These are phyloP conservation scores for Phytophthora nicotianae DNA, from an alignment of 352 stramenopile genomes.

Conservation along the genomic window DNA sequence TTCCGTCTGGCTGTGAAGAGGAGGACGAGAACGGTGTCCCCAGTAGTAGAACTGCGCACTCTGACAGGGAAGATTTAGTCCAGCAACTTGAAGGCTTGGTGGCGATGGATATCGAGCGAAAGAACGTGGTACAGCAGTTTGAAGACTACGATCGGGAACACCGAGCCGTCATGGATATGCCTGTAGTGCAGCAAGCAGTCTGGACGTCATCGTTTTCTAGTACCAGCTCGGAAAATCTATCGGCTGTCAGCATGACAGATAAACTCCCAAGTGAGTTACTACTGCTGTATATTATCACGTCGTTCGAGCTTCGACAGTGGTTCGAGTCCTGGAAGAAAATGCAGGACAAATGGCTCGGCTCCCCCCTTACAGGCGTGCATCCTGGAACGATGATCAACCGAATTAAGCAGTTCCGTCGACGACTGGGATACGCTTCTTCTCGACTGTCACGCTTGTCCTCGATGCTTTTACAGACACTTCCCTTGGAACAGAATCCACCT, in stretches of 20 bases:
- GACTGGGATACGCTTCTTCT: constrained; percentile 45
- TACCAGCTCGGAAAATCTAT: constrained; percentile 8
- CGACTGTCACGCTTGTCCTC: constrained; percentile 32
- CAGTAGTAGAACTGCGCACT: background rate
- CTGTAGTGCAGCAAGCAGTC: constrained; percentile 16
- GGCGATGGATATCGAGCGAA: constrained; percentile 48
- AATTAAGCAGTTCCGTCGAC: constrained; percentile 63
- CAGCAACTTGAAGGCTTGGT: constrained; percentile 58
- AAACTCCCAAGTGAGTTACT: constrained; percentile 51
- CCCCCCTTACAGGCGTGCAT: constrained; percentile 48
- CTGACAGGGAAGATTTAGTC: constrained; percentile 37
- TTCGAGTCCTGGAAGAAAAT: constrained; percentile 53
- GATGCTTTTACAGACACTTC: constrained; percentile 13
- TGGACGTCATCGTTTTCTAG: constrained; percentile 10
- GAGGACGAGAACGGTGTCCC: background rate
- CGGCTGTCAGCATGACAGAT: constrained; percentile 21
- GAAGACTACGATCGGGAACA: constrained; percentile 55
- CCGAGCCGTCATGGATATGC: constrained; percentile 38
- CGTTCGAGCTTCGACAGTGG: constrained; percentile 66
- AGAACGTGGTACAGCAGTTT: constrained; percentile 46
- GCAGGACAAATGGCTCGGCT: constrained; percentile 51
- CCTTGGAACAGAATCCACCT: constrained; percentile 8
- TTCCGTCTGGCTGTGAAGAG: constrained; percentile 41
- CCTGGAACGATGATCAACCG: constrained; percentile 55
- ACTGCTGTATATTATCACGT: constrained; percentile 56